Base-by-base conservation (phyloP, 1,139 yeast species). In the Blastobotrys ciferrii region DNA sequence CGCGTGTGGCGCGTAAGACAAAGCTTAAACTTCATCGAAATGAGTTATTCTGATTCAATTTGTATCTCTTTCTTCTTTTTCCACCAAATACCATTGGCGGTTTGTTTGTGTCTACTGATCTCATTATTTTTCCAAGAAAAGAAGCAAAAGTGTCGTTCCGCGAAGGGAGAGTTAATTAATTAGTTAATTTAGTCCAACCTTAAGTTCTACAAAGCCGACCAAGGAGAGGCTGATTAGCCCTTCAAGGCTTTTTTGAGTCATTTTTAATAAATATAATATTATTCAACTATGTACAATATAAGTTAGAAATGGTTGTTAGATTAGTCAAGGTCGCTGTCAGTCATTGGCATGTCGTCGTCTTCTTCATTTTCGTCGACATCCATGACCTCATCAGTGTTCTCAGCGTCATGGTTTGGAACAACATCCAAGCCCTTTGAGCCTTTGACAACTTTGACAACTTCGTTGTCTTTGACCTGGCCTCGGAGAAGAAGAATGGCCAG, bases 381-480 rank as follows among this genome's bases (percentile, higher is more conserved):
- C 31, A 76, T 73, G 78, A 83, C 74, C 51, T 78, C 79, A 39
- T 76, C 77, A 45, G 71, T 78, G 19, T 54, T 53, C 53, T 72
- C 81, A 13, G 75, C 73, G 53, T 84, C 91, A 62, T 92, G 98
- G 69, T 92, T 94, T 42, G 97, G 91, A 42, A 84, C 57, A 2
- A 94, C 95, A 40, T 81, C 85, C 51, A 92, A 73, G 19, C 82
- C 82, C 23, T 65, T 66, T 17, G 60, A 57, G 9, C 48, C 43
- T 54, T 76, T 66, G 14, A 78, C 76, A 36, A 92, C 85, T 40
- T 72, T 73, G 11, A 88, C 97, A 4, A 77, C 74, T 66, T 92
- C 99, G 67, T 89, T 88, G 62, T 92, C 97, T 62, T 75, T 77
- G 51, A 92, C 78, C 69, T 91, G 95, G 14, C 95, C 95, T 65